Conservation (phyloP, 2,329 filamentous ascomycete species). For the Scleromitrula shiraiana region DNA sequence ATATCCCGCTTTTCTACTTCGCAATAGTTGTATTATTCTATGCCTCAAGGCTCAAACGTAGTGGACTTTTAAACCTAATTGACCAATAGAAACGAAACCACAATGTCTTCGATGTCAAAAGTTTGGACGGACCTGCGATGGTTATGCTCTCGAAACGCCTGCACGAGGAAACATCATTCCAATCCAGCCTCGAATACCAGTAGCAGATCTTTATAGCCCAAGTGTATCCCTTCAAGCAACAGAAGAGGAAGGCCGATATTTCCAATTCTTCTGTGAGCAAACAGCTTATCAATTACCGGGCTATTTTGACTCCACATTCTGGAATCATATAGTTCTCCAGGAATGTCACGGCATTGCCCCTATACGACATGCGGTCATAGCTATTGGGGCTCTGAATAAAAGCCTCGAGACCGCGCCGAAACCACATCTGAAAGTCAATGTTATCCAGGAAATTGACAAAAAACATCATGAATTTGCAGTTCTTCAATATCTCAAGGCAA, state of each 20-base stretch:
- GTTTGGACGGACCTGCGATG: slow-evolving; percentile 50
- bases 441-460: slow-evolving; percentile 35
- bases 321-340: slow-evolving; percentile 52
- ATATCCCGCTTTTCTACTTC: no score
- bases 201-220: slow-evolving; percentile 16
- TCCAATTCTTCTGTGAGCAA: slow-evolving; percentile 50
- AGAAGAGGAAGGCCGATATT: slow-evolving; percentile 49
- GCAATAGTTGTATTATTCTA: no score
- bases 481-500: slow-evolving; percentile 49
- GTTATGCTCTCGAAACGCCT: slow-evolving; percentile 38
- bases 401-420: slow-evolving; percentile 41
- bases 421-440: slow-evolving; percentile 25
- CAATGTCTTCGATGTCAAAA: slow-evolving; percentile 53
- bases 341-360: slow-evolving; percentile 52
- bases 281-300: slow-evolving; percentile 57
- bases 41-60: no score
- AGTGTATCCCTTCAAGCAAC: slow-evolving; percentile 40
- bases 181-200: slow-evolving; percentile 27
- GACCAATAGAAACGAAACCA: slow-evolving; percentile 43
- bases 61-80: neutral
- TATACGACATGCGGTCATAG: slow-evolving; percentile 59
- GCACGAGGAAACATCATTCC: slow-evolving; percentile 3
- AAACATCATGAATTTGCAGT: slow-evolving; percentile 53
- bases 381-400: slow-evolving; percentile 58
- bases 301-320: slow-evolving; percentile 58